phyloP scores from a whole-genome alignment of 129 eudicot genomes.

The Erigeron canadensis region DNA sequence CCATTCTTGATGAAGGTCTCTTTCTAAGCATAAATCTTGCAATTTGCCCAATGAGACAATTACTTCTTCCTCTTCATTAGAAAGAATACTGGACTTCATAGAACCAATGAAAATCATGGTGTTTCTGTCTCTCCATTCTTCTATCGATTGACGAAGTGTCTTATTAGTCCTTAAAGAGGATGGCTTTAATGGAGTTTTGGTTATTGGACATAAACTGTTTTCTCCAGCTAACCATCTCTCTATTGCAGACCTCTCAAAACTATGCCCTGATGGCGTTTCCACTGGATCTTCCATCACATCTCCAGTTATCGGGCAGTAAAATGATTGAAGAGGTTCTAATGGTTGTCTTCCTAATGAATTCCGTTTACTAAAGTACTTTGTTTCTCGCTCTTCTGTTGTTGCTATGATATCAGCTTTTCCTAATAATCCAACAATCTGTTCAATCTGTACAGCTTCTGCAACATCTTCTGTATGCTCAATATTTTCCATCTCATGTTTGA shows the following conservation, averaged over 20 bases:
- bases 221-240: constrained; percentile 49
- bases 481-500: constrained; percentile 39
- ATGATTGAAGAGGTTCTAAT: constrained; percentile 48
- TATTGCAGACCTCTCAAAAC: constrained; percentile 47
- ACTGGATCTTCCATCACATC: constrained; percentile 60
- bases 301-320: constrained; percentile 49
- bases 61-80: constrained; percentile 47
- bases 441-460: constrained; percentile 31
- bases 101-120: constrained; percentile 49
- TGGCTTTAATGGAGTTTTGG: constrained; percentile 40
- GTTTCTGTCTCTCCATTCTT: constrained; percentile 55
- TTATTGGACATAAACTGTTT: constrained; percentile 44
- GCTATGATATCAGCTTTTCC: constrained; percentile 46
- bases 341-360: constrained; percentile 46
- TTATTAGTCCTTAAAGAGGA: constrained; percentile 43
- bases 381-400: constrained; percentile 38
- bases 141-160: constrained; percentile 50
- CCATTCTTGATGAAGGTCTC: constrained; percentile 51
- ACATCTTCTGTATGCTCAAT: constrained; percentile 20
- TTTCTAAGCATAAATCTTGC: constrained; percentile 31
- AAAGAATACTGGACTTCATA: constrained; percentile 40
- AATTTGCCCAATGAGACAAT: constrained; percentile 31
- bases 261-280: constrained; percentile 43
- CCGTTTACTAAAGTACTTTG: constrained; percentile 45
- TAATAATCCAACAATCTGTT: constrained; percentile 38